These are phyloP conservation scores for Fusarium dlaminii DNA, from an alignment of 2,329 filamentous ascomycete genomes.

Conservation along the genomic window DNA sequence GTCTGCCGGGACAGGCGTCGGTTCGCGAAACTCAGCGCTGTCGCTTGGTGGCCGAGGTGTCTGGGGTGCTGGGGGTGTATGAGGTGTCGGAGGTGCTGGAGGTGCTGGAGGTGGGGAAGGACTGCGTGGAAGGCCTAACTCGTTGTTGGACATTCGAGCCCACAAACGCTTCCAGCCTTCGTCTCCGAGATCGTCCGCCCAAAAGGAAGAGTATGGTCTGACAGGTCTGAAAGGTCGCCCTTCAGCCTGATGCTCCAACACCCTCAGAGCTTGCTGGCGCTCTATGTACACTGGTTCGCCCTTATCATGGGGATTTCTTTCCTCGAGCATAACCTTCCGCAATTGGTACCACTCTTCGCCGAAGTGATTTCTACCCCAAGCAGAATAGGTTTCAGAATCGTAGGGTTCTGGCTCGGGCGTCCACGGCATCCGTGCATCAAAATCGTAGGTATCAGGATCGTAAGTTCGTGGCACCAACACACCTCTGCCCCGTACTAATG, in stretches of 20 bases:
- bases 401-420: neutral
- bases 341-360: neutral
- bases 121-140: neutral
- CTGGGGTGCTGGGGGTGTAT: no score
- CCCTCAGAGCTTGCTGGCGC: neutral
- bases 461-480: neutral
- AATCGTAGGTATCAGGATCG: neutral
- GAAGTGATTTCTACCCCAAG: neutral
- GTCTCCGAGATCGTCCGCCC: neutral
- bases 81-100: no score
- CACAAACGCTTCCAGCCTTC: neutral
- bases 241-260: neutral
- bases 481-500: neutral
- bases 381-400: neutral
- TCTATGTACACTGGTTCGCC: rapidly evolving
- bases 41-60: no score
- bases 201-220: neutral
- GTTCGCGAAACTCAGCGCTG: no score
- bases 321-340: neutral
- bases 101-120: neutral
- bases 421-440: neutral
- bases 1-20: rapidly evolving
- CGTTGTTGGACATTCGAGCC: neutral
- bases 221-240: neutral
- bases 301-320: neutral